phyloP scores from a whole-genome alignment of 495 filamentous ascomycete species.

The Cudoniella acicularis region DNA sequence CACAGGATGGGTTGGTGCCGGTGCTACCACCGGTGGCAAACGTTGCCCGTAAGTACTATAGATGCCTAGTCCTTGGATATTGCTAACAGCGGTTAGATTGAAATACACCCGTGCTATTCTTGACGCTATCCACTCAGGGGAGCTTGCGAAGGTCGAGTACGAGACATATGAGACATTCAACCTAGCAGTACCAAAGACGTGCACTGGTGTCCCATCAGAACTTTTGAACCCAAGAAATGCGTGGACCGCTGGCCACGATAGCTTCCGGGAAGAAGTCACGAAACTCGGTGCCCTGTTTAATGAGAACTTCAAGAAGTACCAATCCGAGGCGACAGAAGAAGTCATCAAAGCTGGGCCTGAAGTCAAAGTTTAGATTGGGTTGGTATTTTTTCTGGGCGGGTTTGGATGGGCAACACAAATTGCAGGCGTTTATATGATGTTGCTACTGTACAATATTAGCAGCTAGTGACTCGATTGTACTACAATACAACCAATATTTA shows the following conservation, averaged over 20 bases:
- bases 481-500: background rate
- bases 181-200: conserved; percentile 83
- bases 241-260: conserved; percentile 74
- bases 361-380: conserved; percentile 18
- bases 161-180: conserved; percentile 97
- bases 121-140: conserved; percentile 93
- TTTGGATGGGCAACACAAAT: conserved; percentile 10
- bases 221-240: conserved; percentile 90
- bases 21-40: conserved; percentile 91
- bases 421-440: conserved; percentile 12
- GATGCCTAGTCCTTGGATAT: conserved; percentile 2
- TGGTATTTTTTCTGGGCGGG: background rate
- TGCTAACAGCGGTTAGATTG: conserved; percentile 39
- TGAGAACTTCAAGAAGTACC: conserved; percentile 97
- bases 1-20: conserved; percentile 98
- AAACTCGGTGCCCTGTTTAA: conserved; percentile 85
- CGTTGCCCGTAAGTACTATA: conserved; percentile 65
- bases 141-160: conserved; percentile 86
- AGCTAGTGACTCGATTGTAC: background rate
- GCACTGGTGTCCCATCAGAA: conserved; percentile 81
- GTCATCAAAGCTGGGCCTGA: conserved; percentile 66
- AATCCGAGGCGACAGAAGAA: conserved; percentile 78
- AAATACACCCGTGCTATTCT: conserved; percentile 99
- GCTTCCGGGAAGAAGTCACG: conserved; percentile 81
- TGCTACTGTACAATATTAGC: background rate